Conservation (phyloP, 768 basidiomycete species). For the Rhizopogon rudus region DNA sequence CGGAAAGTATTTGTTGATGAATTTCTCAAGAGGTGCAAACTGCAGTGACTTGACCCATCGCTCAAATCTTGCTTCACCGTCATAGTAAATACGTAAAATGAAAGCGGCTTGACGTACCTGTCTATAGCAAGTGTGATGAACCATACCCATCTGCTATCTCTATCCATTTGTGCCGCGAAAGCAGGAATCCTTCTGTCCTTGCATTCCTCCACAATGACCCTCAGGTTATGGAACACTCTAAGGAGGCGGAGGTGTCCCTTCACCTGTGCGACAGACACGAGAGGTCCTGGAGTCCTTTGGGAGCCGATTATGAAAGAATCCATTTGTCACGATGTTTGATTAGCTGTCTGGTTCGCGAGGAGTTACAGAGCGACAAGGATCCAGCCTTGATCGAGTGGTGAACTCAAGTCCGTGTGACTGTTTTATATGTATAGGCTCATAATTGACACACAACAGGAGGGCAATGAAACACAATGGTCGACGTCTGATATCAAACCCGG, state of each 20-base stretch:
- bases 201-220: slow-evolving; percentile 22
- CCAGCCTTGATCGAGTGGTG: background rate
- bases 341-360: background rate
- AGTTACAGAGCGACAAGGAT: background rate
- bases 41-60: slow-evolving; percentile 25
- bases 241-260: slow-evolving; percentile 31
- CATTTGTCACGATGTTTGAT: background rate
- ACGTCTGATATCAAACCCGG: background rate
- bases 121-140: slow-evolving; percentile 35
- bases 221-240: slow-evolving; percentile 26
- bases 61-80: slow-evolving; percentile 24
- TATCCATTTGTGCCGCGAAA: slow-evolving; percentile 19
- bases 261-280: slow-evolving; percentile 28
- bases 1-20: slow-evolving; percentile 23
- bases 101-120: slow-evolving; percentile 17
- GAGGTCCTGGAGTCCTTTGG: slow-evolving; percentile 13
- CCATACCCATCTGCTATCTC: slow-evolving; percentile 32
- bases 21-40: slow-evolving; percentile 19
- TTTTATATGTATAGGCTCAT: background rate
- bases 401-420: background rate
- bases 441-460: background rate
- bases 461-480: background rate
- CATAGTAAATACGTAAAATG: background rate
- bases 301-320: slow-evolving; percentile 16
- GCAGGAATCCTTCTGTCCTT: slow-evolving; percentile 23